Conservation (phyloP, 169 alveolate genomes). For the Eimeria zaria region DNA sequence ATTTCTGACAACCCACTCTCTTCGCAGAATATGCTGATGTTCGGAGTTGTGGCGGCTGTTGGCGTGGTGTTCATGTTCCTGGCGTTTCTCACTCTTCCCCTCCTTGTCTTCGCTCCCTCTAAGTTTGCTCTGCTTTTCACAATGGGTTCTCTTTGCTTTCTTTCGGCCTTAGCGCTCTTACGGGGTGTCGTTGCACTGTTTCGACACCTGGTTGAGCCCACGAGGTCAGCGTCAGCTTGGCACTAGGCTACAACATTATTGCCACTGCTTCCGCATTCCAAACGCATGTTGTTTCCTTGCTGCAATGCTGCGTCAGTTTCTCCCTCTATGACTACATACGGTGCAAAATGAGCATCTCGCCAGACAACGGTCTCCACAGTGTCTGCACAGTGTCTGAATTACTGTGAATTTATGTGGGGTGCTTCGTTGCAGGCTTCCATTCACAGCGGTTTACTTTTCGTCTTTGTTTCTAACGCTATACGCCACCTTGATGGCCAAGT, state of each 20-base stretch:
- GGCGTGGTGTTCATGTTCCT: slow-evolving; percentile 81
- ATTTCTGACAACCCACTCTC: slow-evolving; percentile 63
- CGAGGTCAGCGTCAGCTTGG: slow-evolving; percentile 43
- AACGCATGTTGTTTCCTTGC: neutral
- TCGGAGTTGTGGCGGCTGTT: slow-evolving; percentile 83
- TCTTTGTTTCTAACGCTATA: slow-evolving; percentile 87
- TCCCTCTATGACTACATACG: neutral
- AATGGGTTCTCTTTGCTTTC: slow-evolving; percentile 81
- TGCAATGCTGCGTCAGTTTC: neutral
- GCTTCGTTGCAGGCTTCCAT: slow-evolving; percentile 85
- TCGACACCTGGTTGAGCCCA: slow-evolving; percentile 74
- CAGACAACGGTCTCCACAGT: neutral
- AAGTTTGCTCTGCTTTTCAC: slow-evolving; percentile 82
- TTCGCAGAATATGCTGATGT: slow-evolving; percentile 79
- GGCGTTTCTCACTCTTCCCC: slow-evolving; percentile 84
- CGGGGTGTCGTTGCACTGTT: slow-evolving; percentile 78
- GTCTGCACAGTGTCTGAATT: no score
- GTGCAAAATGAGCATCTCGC: neutral
- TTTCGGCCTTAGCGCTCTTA: slow-evolving; percentile 73
- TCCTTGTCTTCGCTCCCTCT: slow-evolving; percentile 84
- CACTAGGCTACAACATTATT: neutral
- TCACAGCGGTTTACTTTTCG: slow-evolving; percentile 87
- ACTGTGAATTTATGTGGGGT: neutral
- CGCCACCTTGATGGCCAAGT: slow-evolving; percentile 87
- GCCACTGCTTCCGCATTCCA: neutral